These are phyloP conservation scores for Striga asiatica DNA, from an alignment of 257 asterid species.

Conservation along the genomic window DNA sequence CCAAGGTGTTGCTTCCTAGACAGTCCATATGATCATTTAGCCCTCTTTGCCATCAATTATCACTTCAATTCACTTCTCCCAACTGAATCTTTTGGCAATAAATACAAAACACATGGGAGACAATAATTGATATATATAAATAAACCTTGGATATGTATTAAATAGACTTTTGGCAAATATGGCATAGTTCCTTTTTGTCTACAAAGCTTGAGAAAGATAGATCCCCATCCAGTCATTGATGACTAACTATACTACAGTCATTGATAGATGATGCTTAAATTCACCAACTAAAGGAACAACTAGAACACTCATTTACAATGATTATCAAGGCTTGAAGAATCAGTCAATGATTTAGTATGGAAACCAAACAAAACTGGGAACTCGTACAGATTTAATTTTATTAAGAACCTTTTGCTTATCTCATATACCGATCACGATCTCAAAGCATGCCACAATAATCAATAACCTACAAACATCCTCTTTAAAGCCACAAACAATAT, in stretches of 20 bases:
- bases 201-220: no score
- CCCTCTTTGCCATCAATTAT: neutral
- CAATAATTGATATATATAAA: no score
- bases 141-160: no score
- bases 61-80: neutral
- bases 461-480: neutral
- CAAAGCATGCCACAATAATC: neutral
- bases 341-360: neutral
- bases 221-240: no score
- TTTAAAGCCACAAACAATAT: neutral
- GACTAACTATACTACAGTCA: no score
- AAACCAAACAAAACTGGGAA: neutral
- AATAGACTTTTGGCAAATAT: no score
- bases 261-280: neutral
- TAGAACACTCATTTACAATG: neutral
- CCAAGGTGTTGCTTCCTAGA: neutral
- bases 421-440: conserved; percentile 7
- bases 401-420: neutral
- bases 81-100: neutral
- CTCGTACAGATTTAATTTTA: neutral
- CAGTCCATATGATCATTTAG: neutral
- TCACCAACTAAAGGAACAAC: conserved; percentile 1
- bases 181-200: no score
- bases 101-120: neutral
- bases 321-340: neutral